Evolutionary conservation across 495 filamentous ascomycete genomes (phyloP), one percentile per base, ranked within the genome.

Genomic region (Aspergillus panamensis): DNA sequence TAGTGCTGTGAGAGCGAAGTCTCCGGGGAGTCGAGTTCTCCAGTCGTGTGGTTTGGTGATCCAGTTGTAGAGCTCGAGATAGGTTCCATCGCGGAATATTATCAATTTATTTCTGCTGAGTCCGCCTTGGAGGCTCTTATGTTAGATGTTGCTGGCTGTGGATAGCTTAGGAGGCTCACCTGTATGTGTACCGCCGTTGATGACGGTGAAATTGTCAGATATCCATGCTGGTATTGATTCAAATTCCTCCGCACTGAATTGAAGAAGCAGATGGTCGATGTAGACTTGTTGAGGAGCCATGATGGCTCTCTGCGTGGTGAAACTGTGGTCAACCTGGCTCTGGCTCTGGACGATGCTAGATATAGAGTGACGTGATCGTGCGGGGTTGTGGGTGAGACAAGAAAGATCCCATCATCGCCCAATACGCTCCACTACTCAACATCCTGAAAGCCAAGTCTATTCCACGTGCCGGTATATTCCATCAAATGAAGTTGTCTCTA

Each of bases 221-320:
- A 60, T 49, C 45, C 51, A 54, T n/a, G 35, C 5, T 10, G 58
- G 52, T 3, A 54, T 44, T 0, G 33, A 21, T n/a, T 60, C 58
- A 39, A 60, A 60, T 35, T 44, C n/a, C n/a, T 43, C 44, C 8
- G 33, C 39, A 31, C 29, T 51, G 19, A 60, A 37, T 37, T 55
- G 58, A 16, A 60, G 51, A 5, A 60, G 45, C 3, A 60, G 33
- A 40, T 60, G 58, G 17, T 60, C 58, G 16, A 54, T 48, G 32
- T 54, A 59, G n/a, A 59, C 57, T 32, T 59, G 43, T 32, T 59
- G 57, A 14, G 57, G 48, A n/a, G 50, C 7, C 57, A 59, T 59
- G 8, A 17, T 42, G 8, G 17, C 6, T 16, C 42, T 14, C 12
- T 16, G 9, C 16, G n/a, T 17, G 17, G 19, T 45, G 5, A 8